Conservation (phyloP, 2,329 filamentous ascomycete species). For the Cadophora gregata region DNA sequence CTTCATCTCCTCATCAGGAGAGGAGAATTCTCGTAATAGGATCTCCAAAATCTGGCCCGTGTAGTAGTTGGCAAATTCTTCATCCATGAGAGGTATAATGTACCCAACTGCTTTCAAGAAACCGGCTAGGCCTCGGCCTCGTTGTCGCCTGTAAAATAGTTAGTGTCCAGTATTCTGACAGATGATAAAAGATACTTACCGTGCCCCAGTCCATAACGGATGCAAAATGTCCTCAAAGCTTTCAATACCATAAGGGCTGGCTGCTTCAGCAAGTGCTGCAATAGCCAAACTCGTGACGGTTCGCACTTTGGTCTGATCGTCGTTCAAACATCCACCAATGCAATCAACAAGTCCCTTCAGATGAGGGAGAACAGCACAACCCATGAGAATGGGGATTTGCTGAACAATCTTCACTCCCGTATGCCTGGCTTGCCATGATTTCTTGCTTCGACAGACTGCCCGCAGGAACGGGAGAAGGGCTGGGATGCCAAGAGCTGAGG, state of each 20-base stretch:
- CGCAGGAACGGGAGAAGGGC: conserved; percentile 93
- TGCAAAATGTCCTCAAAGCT: conserved; percentile 98
- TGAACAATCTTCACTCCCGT: conserved; percentile 99
- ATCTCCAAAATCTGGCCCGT: conserved; percentile 99
- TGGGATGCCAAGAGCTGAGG: conserved; percentile 93
- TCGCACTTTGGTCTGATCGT: conserved; percentile 96
- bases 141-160: conserved; percentile 76
- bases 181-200: too few species aligned
- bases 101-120: conserved; percentile 98
- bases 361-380: conserved; percentile 93
- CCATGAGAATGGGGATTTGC: conserved; percentile 98
- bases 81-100: conserved; percentile 98
- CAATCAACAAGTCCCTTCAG: conserved; percentile 96
- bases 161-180: conserved; percentile 8
- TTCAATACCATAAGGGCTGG: conserved; percentile 98
- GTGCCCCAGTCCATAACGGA: conserved; percentile 88
- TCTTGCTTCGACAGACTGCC: conserved; percentile 96
- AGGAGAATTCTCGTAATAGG: conserved; percentile 91
- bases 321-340: conserved; percentile 93
- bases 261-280: conserved; percentile 92
- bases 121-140: conserved; percentile 92
- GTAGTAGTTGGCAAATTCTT: conserved; percentile 99
- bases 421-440: conserved; percentile 97
- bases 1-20: conserved; percentile 99
- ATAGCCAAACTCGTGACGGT: conserved; percentile 96